These are phyloP conservation scores for Phytophthora megakarya DNA, from an alignment of 352 stramenopile genomes.

Conservation along the genomic window DNA sequence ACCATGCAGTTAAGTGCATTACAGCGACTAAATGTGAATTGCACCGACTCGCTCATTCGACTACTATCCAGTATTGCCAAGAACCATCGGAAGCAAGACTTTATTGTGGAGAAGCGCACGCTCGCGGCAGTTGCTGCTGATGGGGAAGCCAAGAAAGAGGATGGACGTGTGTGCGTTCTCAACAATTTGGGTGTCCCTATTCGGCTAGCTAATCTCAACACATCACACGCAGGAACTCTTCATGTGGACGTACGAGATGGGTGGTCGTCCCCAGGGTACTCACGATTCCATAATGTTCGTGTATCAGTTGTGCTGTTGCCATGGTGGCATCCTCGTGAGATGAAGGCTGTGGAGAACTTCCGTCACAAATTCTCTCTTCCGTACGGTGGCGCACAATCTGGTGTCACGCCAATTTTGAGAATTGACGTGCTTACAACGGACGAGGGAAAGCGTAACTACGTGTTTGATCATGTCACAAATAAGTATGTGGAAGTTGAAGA, in stretches of 20 bases:
- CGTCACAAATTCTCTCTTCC: constrained; percentile 81
- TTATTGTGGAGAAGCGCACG: constrained; percentile 75
- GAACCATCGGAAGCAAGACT: constrained; percentile 74
- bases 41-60: constrained; percentile 82
- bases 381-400: constrained; percentile 85
- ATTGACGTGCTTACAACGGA: constrained; percentile 77
- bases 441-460: constrained; percentile 77
- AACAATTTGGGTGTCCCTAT: constrained; percentile 90
- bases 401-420: constrained; percentile 84
- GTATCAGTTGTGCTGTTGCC: constrained; percentile 84
- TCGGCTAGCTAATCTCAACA: constrained; percentile 88
- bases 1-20: constrained; percentile 83
- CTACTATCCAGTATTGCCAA: constrained; percentile 81
- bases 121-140: constrained; percentile 78
- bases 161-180: constrained; percentile 84
- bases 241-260: constrained; percentile 85
- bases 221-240: constrained; percentile 77
- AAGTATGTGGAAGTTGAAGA: constrained; percentile 88
- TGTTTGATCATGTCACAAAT: constrained; percentile 86
- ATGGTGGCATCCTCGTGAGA: constrained; percentile 86
- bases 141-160: constrained; percentile 82
- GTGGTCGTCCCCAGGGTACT: constrained; percentile 84
- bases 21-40: constrained; percentile 87
- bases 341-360: constrained; percentile 70
- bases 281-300: constrained; percentile 85